Evolutionary conservation across 2,329 filamentous ascomycete genomes (phyloP).

Genomic region (Dryadomyces quercivorus): DNA sequence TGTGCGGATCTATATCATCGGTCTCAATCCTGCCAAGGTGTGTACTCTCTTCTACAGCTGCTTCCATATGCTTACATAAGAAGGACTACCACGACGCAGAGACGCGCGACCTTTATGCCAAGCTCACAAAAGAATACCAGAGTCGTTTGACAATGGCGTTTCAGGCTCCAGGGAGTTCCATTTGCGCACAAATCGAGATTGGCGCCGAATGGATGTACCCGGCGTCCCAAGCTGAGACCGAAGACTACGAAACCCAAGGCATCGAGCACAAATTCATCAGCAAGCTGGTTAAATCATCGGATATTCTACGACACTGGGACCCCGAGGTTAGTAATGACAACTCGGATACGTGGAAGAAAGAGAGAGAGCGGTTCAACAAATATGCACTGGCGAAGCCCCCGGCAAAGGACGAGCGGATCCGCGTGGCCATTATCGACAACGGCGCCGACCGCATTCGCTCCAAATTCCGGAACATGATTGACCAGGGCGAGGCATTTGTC

Average conservation of each 20-base stretch:
- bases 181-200: background rate
- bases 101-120: background rate
- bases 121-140: background rate
- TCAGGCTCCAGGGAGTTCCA: background rate
- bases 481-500: slow-evolving; percentile 2
- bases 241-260: background rate
- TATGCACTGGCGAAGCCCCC: background rate
- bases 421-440: slow-evolving; percentile 8
- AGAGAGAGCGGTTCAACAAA: background rate
- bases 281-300: background rate
- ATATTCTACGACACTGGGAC: background rate
- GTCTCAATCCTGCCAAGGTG: background rate
- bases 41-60: background rate
- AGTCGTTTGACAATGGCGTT: background rate
- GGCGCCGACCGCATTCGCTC: slow-evolving; percentile 1
- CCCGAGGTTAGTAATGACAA: background rate
- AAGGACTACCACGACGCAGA: background rate
- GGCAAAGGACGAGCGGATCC: background rate
- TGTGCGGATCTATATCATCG: background rate
- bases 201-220: background rate
- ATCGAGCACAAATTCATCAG: background rate
- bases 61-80: background rate
- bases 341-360: background rate
- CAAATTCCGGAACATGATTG: background rate
- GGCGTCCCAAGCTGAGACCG: background rate